These are phyloP conservation scores for Apiosordaria backusii DNA, from an alignment of 495 filamentous ascomycete species.

Conservation along the genomic window DNA sequence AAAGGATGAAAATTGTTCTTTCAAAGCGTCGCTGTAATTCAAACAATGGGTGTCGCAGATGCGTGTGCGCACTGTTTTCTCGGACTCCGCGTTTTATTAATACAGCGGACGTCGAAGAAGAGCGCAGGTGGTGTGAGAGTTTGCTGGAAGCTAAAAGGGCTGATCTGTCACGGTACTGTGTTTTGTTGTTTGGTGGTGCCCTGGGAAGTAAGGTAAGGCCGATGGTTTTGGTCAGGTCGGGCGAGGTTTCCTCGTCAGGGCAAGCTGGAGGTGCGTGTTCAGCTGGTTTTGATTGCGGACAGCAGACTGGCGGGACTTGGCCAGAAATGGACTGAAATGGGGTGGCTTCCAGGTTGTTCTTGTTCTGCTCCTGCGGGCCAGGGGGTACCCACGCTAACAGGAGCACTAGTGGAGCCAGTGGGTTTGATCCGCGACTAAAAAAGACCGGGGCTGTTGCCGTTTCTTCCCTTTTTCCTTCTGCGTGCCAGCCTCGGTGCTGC, in stretches of 20 bases:
- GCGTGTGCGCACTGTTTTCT: no score
- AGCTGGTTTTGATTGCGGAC: no score
- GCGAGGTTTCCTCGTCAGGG: constrained; percentile 1
- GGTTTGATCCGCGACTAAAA: constrained; percentile 21
- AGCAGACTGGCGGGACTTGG: no score
- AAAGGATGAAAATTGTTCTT: background rate
- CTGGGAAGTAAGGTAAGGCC: no score
- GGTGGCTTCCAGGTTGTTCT: background rate
- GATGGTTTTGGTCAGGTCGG: background rate
- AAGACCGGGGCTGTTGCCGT: background rate
- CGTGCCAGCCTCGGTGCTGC: background rate
- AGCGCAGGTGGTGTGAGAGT: background rate
- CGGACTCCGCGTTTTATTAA: background rate
- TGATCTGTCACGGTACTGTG: background rate
- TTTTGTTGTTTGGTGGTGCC: background rate
- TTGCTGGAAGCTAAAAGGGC: background rate
- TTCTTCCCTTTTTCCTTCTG: constrained; percentile 4
- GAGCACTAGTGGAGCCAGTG: constrained; percentile 16
- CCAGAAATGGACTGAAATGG: background rate
- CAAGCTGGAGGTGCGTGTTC: background rate
- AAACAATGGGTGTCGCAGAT: background rate
- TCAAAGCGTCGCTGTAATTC: background rate
- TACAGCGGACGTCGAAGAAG: background rate
- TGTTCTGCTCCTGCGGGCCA: constrained; percentile 8
- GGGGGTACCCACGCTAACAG: background rate